Base-by-base conservation (phyloP, 2,329 filamentous ascomycete species). In the Sporothrix phasma region DNA sequence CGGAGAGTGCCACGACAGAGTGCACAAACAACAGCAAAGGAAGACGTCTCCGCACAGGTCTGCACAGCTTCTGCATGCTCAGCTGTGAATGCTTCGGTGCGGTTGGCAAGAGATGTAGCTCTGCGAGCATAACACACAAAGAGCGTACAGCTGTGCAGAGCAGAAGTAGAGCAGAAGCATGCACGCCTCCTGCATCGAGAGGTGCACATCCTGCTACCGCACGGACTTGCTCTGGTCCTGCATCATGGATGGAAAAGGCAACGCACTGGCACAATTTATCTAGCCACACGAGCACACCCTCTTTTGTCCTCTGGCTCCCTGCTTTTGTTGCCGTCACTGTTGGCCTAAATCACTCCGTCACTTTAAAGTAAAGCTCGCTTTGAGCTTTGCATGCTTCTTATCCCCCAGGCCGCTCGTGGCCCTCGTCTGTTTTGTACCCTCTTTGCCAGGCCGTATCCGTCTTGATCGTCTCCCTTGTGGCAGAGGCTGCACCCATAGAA, bases 151-250 rank as follows among this genome's bases (percentile, higher is more conserved):
- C 5, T 39, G 24, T 43, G 26, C 34, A 45, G 37, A 31, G 24
- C 24, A 51, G 31, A 54, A 37, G 31, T n/a, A 37, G n/a, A 37
- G 29, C 29, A 59, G 7, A 43, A n/a, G 37, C 37, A 51, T 51
- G 45, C 31, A 51, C 45, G 59, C 59, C 59, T 61, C 29, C 19
- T 51, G 59, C 59, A 19, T 61, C 45, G 59, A 61, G 10, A 61
- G 51, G 19, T n/a, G 17, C 17, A 37, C 3, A 53, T 56, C 51
- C 51, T 24, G 31, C 31, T n/a, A 51, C 39, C 51, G n/a, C 51
- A n/a, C n/a, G n/a, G n/a, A n/a, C n/a, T n/a, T n/a, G n/a, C n/a
- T n/a, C n/a, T n/a, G n/a, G n/a, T n/a, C n/a, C n/a, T n/a, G n/a
- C n/a, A n/a, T n/a, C n/a, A 54, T 7, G 31, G 51, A 17, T 54